These are phyloP conservation scores for Naegleria lovaniensis DNA, from an alignment of 208 protist genomes.

Conservation along the genomic window DNA sequence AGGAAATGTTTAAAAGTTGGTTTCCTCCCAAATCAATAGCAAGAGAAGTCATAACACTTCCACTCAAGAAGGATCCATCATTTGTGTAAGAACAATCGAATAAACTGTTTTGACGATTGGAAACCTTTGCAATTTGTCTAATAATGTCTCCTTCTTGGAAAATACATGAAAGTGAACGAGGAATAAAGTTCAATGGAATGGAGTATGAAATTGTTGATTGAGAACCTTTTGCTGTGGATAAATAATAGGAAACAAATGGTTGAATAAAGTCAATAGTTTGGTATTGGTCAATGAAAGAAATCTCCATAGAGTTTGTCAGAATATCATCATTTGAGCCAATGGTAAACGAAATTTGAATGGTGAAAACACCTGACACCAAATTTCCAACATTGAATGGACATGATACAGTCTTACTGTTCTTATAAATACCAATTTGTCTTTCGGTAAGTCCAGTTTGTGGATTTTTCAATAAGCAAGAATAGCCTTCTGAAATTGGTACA, in stretches of 20 bases:
- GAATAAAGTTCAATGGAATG: background rate
- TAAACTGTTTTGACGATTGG: background rate
- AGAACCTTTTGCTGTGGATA: background rate
- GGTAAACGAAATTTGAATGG: background rate
- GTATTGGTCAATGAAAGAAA: background rate
- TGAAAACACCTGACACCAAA: background rate
- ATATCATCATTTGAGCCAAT: background rate
- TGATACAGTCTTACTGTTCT: background rate
- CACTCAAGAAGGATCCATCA: background rate
- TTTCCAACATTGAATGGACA: background rate
- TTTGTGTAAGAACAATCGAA: background rate
- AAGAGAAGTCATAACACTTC: background rate
- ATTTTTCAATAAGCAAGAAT: background rate
- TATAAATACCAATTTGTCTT: background rate
- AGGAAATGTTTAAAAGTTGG: background rate
- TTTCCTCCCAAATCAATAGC: background rate
- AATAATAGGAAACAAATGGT: background rate
- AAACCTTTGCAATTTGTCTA: background rate
- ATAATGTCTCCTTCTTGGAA: background rate
- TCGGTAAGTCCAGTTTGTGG: background rate
- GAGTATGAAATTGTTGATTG: background rate
- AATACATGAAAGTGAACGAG: background rate
- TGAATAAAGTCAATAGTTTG: background rate
- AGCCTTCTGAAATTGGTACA: background rate
- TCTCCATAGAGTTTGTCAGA: background rate